phyloP scores from a whole-genome alignment of 768 basidiomycete genomes.

The Xanthoconium purpureum region DNA sequence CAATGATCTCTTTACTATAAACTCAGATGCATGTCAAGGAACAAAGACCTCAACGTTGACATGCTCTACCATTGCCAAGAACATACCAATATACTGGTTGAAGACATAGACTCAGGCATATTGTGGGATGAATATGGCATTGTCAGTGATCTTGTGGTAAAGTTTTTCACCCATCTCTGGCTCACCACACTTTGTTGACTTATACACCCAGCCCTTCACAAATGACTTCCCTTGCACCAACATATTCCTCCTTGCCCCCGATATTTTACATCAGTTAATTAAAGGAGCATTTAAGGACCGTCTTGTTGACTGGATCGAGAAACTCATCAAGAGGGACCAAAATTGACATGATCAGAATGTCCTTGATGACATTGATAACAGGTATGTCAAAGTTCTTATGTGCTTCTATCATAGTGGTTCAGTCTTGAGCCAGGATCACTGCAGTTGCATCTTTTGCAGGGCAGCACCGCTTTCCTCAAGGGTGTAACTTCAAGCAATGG shows the following conservation, averaged over 20 bases:
- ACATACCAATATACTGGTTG: not conserved
- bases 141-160: slow-evolving; percentile 9
- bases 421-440: slow-evolving; percentile 22
- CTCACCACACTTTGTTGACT: not conserved
- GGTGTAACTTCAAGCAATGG: not conserved
- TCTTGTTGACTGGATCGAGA: not conserved
- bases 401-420: not conserved
- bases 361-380: slow-evolving; percentile 30
- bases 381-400: slow-evolving; percentile 7
- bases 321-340: not conserved
- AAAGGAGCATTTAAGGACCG: not conserved
- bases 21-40: not conserved
- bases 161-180: no score
- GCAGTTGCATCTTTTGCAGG: slow-evolving; percentile 27
- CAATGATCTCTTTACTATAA: no score
- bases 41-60: not conserved
- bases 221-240: slow-evolving; percentile 29
- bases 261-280: not conserved
- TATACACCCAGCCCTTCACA: slow-evolving; percentile 30
- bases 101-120: not conserved
- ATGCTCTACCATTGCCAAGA: not conserved
- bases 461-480: not conserved
- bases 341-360: not conserved
- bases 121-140: slow-evolving; percentile 30
- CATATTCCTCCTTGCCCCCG: slow-evolving; percentile 18